A percentile compares a stretch with the other conserved stretches of the same genome.
Conservation (phyloP, 129 eudicot species). For the sunflower (Helianthus annuus) region DNA sequence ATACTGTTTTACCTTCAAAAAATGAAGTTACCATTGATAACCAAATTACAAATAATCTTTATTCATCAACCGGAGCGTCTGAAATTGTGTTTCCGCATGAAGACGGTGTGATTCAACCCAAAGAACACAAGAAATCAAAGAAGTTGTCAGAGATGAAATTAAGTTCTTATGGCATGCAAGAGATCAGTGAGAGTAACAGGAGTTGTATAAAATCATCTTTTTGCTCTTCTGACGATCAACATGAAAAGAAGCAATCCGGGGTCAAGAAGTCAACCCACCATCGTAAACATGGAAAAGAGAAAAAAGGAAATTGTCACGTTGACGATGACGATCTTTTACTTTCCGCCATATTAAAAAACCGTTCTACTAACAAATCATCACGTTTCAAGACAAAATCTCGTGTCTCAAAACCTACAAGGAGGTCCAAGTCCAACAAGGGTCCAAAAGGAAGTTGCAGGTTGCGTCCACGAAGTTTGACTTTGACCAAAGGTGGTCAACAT, state of each 20-base stretch:
- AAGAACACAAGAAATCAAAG: slow-evolving; percentile 33
- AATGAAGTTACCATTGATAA: slow-evolving; percentile 17
- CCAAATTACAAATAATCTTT: slow-evolving; percentile 16
- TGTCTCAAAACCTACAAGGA: slow-evolving; percentile 54
- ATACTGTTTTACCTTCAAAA: slow-evolving; percentile 19
- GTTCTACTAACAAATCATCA: slow-evolving; percentile 39
- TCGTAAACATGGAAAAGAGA: slow-evolving; percentile 37
- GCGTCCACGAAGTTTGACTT: slow-evolving; percentile 65
- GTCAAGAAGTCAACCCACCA: slow-evolving; percentile 26
- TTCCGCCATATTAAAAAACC: slow-evolving; percentile 69
- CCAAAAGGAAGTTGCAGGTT: slow-evolving; percentile 83
- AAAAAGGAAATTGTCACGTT: slow-evolving; percentile 47
- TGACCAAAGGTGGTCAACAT: slow-evolving; percentile 57
- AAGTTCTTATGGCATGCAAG: slow-evolving; percentile 25
- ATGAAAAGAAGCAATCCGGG: slow-evolving; percentile 26
- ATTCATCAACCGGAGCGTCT: slow-evolving; percentile 34
- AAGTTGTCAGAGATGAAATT: slow-evolving; percentile 36
- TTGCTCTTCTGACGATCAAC: slow-evolving; percentile 21
- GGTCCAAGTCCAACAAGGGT: slow-evolving; percentile 65
- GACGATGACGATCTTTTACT: slow-evolving; percentile 83
- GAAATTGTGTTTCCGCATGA: slow-evolving; percentile 34
- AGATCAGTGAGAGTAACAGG: slow-evolving; percentile 14
- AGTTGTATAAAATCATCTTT: slow-evolving; percentile 31
- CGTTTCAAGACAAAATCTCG: slow-evolving; percentile 23
- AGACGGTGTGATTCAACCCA: slow-evolving; percentile 27